phyloP scores from a whole-genome alignment of 768 basidiomycete genomes.

The Tylopilus balloui region DNA sequence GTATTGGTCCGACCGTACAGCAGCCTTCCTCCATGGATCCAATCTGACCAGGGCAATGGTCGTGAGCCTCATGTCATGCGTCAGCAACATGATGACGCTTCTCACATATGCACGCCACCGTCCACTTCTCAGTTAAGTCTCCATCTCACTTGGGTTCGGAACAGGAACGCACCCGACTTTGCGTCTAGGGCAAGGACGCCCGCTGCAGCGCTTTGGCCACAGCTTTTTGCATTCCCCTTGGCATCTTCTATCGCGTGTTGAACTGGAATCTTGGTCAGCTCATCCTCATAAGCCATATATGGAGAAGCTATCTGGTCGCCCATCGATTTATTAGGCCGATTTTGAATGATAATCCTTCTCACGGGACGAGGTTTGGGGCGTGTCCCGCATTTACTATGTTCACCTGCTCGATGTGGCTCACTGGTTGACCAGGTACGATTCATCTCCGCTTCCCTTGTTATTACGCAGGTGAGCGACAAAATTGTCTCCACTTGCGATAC shows the following conservation, averaged over 20 bases:
- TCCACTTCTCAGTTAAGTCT: constrained; percentile 1
- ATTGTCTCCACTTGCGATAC: background rate
- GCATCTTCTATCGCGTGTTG: constrained; percentile 73
- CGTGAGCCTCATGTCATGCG: constrained; percentile 66
- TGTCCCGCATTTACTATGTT: constrained; percentile 7
- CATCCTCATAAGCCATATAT: constrained; percentile 70
- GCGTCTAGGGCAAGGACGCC: constrained; percentile 58
- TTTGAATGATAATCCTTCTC: constrained; percentile 61
- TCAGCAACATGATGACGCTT: constrained; percentile 76
- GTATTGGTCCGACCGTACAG: constrained; percentile 69
- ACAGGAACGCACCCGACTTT: constrained; percentile 72
- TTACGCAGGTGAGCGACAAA: constrained; percentile 52
- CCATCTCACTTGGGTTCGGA: constrained; percentile 15
- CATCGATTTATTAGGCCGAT: constrained; percentile 62
- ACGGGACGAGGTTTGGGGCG: constrained; percentile 65
- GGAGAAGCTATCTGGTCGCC: constrained; percentile 78
- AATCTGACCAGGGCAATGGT: constrained; percentile 76
- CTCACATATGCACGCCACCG: constrained; percentile 45
- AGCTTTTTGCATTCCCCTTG: constrained; percentile 67
- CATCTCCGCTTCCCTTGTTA: constrained; percentile 73
- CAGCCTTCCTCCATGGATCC: constrained; percentile 60
- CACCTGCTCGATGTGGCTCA: constrained; percentile 11
- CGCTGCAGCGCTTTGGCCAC: constrained; percentile 57
- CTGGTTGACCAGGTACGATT: constrained; percentile 56
- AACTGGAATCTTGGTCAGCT: constrained; percentile 78